Evolutionary conservation across 2,329 filamentous ascomycete genomes (phyloP).

Genomic region (Trichoderma sp.): DNA sequence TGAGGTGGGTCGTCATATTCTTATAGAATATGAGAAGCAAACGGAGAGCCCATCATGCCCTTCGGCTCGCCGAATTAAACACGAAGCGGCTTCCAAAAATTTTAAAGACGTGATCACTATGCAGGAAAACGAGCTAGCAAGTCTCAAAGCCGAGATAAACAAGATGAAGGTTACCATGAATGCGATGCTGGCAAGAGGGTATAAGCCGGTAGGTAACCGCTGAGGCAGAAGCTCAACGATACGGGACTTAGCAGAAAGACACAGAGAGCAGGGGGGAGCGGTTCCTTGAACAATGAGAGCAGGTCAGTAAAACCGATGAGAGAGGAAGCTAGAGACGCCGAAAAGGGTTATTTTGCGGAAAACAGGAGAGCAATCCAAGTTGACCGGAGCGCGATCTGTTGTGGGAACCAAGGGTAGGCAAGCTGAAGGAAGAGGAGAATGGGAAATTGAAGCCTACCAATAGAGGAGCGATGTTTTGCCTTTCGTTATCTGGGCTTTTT

Average conservation of each 20-base stretch:
- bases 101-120: background rate
- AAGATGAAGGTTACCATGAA: background rate
- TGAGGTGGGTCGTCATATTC: rapidly evolving
- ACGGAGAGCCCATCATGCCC: background rate
- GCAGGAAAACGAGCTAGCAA: background rate
- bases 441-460: background rate
- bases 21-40: background rate
- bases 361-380: background rate
- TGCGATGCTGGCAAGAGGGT: background rate
- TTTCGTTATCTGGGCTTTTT: background rate
- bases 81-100: background rate
- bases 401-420: background rate
- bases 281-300: background rate
- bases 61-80: background rate
- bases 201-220: background rate
- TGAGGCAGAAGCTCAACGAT: background rate
- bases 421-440: background rate
- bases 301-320: background rate
- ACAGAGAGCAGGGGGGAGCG: background rate
- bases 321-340: background rate
- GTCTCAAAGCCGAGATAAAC: background rate
- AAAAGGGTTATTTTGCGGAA: background rate
- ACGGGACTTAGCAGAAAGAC: background rate
- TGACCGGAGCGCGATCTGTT: background rate
- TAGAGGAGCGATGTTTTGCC: background rate